A percentile compares a stretch with the other conserved stretches of the same genome.
phyloP scores from a whole-genome alignment of 805 yeast genomes.

The Phaffomyces thermotolerans region DNA sequence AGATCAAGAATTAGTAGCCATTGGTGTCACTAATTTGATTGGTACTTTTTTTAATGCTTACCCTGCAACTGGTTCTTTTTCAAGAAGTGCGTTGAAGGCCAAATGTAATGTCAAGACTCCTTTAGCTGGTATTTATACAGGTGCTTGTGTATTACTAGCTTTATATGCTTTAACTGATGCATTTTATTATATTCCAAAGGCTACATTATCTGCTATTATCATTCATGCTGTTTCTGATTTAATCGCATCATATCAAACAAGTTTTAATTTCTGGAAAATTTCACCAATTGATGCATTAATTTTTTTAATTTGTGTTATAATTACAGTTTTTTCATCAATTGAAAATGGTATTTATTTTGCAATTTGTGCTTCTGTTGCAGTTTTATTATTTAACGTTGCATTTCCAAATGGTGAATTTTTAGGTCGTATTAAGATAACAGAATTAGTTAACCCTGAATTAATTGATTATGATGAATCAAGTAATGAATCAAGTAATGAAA shows the following conservation, averaged over 20 bases:
- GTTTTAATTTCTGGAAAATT: constrained; percentile 64
- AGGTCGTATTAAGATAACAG: constrained; percentile 69
- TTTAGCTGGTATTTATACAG: constrained; percentile 84
- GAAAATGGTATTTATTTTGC: constrained; percentile 92
- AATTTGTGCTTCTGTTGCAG: constrained; percentile 73
- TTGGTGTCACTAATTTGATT: constrained; percentile 83
- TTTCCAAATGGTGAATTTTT: constrained; percentile 78
- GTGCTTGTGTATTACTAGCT: constrained; percentile 81
- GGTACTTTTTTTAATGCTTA: constrained; percentile 92
- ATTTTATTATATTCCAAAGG: constrained; percentile 86
- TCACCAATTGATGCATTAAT: constrained; percentile 39
- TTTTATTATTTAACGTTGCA: constrained; percentile 64
- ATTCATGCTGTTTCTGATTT: constrained; percentile 91
- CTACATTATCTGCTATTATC: constrained; percentile 78
- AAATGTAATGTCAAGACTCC: constrained; percentile 96
- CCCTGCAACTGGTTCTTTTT: constrained; percentile 94
- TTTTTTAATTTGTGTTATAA: constrained; percentile 20
- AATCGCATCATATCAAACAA: constrained; percentile 59
- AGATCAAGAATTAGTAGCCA: constrained; percentile 89
- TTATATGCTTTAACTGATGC: constrained; percentile 77
- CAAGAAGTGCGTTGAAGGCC: constrained; percentile 88
- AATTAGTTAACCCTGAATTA: constrained; percentile 57
- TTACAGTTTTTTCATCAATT: constrained; percentile 38
- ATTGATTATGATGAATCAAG: constrained; percentile 18
- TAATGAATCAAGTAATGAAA: constrained; percentile 3